Conservation (phyloP, 192 early-diverging fungal genomes). For the Backusella liffmaniae region DNA sequence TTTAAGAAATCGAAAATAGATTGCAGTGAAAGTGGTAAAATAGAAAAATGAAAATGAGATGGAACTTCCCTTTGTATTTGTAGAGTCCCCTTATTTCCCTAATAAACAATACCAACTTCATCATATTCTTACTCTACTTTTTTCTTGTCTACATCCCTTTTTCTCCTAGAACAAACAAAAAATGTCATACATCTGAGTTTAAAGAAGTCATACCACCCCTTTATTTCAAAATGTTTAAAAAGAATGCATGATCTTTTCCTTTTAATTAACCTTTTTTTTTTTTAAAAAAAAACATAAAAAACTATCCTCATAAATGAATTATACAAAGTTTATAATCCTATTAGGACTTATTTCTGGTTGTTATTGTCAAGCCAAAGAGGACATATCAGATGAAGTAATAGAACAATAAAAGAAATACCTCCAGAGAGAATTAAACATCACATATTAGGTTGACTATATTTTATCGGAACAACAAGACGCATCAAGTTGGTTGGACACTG, state of each 20-base stretch:
- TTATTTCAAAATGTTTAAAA: conserved; percentile 4
- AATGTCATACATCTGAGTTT: not conserved
- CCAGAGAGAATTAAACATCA: not conserved
- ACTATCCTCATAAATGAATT: not conserved
- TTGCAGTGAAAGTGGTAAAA: not conserved
- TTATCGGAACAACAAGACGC: not conserved
- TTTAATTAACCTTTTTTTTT: conserved; percentile 6
- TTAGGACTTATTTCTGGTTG: not conserved
- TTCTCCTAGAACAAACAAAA: not conserved
- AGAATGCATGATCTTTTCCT: conserved; percentile 1
- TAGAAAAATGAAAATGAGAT: not conserved
- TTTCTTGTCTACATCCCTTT: not conserved
- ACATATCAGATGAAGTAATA: not conserved
- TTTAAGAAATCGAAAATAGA: not conserved
- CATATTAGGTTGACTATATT: not conserved
- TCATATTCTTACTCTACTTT: not conserved
- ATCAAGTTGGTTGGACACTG: not conserved
- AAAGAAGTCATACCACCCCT: not conserved
- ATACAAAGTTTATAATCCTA: not conserved
- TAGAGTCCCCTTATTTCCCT: not conserved
- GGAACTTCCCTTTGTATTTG: not conserved
- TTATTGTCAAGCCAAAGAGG: not conserved
- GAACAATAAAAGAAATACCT: not conserved
- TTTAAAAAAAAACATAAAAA: not conserved
- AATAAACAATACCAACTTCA: not conserved